Evolutionary conservation across 2,329 filamentous ascomycete genomes (phyloP).

Genomic region (Xylaria sp.): DNA sequence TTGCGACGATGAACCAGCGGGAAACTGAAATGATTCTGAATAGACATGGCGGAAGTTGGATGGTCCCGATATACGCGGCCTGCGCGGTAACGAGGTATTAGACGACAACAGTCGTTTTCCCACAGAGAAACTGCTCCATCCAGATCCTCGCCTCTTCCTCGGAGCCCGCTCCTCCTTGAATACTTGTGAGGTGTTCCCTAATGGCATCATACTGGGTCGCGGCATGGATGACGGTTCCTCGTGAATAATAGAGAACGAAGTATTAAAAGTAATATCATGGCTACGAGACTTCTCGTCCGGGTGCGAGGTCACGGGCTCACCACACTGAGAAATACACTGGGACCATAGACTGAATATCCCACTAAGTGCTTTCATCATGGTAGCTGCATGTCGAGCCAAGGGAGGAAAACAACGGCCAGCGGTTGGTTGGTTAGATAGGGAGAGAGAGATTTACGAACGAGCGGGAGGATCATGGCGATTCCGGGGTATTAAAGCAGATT

Average conservation of each 20-base stretch:
- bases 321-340: constrained; percentile 59
- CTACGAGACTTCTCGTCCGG: constrained; percentile 54
- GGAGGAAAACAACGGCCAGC: constrained; percentile 47
- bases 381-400: constrained; percentile 47
- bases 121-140: constrained; percentile 57
- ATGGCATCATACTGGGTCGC: constrained; percentile 48
- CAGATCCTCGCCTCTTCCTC: constrained; percentile 54
- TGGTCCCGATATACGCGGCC: constrained; percentile 68
- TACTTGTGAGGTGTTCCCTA: constrained; percentile 42
- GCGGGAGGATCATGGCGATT: constrained; percentile 40
- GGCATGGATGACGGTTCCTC: constrained; percentile 54
- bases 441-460: constrained; percentile 38
- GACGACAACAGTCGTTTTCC: constrained; percentile 60
- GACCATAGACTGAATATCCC: constrained; percentile 61
- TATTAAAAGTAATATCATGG: constrained; percentile 52
- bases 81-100: constrained; percentile 55
- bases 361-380: constrained; percentile 56
- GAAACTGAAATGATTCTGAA: constrained; percentile 51
- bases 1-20: constrained; percentile 42
- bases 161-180: constrained; percentile 50
- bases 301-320: constrained; percentile 54
- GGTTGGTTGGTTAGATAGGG: constrained; percentile 45
- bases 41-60: constrained; percentile 70
- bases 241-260: constrained; percentile 52
- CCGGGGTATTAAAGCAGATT: constrained; percentile 45